Base-by-base conservation (phyloP, 2,329 filamentous ascomycete genomes). In the Aspergillus pseudoviridinutans region DNA sequence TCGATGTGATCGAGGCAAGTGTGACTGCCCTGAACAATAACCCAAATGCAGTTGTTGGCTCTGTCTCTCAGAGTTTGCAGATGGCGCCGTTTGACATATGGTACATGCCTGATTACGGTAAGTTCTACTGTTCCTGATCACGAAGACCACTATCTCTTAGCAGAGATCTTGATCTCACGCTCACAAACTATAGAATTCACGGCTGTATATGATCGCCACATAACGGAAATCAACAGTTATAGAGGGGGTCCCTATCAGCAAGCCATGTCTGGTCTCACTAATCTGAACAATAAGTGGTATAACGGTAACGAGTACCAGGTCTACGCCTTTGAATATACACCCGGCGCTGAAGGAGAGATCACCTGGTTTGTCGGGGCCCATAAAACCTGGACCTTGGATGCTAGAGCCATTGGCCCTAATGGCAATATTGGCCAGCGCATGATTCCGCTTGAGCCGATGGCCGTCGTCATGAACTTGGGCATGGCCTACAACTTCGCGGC, bases 1-100 rank as follows among this genome's bases (percentile, higher is more conserved):
- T 90, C 59, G 87, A 90, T 80, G 86, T 82, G 12, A 76, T 90
- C 46, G 87, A 90, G 78, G 87, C 84, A n/a, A 87, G 82, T 63
- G 84, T 85, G 14, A 75, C 72, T 5, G 76, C 78, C 20, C 66
- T 87, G 25, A 80, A 82, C 42, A 75, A 77, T n/a, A 68, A 78
- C 22, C 55, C 59, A 1, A 77, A 75, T 32, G 78, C 77, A n/a
- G 78, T 77, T 35, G 79, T 87, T 51, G 87, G 87, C 49, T 76
- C 79, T 22, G 87, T 84, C 1, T 89, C 87, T 6, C 86, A 90
- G 64, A 87, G 84, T 70, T 81, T 83, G 66, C 86, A 89, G 66
- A 79, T 85, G 57, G 87, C 87, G 1, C 87, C 87, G 1, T 90
- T 89, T 63, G 87, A 90, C 66, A 78, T 87, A 49, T 88, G 83